These are phyloP conservation scores for Candida neerlandica DNA, from an alignment of 1,139 yeast species.

Conservation along the genomic window DNA sequence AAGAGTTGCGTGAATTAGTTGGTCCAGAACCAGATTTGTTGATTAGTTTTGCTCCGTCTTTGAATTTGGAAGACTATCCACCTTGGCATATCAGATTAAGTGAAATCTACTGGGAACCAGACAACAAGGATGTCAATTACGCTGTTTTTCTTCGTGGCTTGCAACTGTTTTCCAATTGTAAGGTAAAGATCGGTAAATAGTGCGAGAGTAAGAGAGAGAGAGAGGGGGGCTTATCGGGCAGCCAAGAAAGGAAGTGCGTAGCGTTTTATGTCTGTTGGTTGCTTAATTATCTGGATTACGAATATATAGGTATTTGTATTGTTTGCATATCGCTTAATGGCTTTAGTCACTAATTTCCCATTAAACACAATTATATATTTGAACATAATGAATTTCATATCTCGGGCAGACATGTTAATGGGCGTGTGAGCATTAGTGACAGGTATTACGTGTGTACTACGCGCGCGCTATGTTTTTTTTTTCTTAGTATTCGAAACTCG, in stretches of 20 bases:
- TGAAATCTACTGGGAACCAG: conserved; percentile 90
- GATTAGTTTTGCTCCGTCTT: conserved; percentile 78
- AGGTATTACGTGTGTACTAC: neutral
- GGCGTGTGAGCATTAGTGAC: neutral
- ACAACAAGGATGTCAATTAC: conserved; percentile 76
- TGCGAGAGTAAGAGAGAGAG: conserved; percentile 2
- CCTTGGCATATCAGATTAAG: conserved; percentile 96
- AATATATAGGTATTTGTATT: conserved; percentile 1
- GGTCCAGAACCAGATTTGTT: conserved; percentile 91
- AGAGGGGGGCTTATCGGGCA: neutral
- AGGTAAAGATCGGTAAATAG: conserved; percentile 82
- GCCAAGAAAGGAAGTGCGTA: neutral
- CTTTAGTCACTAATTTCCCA: neutral
- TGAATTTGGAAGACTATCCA: conserved; percentile 92
- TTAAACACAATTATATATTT: neutral
- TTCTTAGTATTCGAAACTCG: neutral
- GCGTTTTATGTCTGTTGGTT: neutral
- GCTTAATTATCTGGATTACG: neutral
- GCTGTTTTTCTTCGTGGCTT: conserved; percentile 85
- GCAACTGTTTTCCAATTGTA: conserved; percentile 75
- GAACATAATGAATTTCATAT: no score
- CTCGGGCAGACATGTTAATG: neutral
- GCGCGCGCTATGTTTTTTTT: neutral
- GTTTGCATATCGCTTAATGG: neutral
- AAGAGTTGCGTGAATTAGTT: conserved; percentile 72